Evolutionary conservation across 768 basidiomycete species (phyloP), one percentile per base, ranked within the genome.

Genomic region (Naematelia aurantialba): DNA sequence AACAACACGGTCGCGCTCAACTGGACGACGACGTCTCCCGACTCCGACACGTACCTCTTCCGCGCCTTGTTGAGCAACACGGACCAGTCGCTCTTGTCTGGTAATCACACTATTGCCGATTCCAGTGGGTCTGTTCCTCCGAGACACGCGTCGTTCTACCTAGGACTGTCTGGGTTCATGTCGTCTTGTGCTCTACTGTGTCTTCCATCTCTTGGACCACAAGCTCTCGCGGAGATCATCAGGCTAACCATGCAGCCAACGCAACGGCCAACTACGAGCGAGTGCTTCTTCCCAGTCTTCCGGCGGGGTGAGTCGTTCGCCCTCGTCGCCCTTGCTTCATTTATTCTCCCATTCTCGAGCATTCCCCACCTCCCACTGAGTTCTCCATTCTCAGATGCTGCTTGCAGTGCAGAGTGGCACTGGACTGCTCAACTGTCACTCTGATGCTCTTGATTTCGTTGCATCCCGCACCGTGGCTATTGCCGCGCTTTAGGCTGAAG

Each of bases 1-100:
- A 73, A 73, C 56, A 58, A 66, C 47, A 73, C 71, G 0, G 71
- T 73, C 31, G 54, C 60, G 14, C 54, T 70, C 45, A 73, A 73
- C 42, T 73, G 71, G 71, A 70, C 68, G 1, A 24, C 45, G 14
- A 58, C 68, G 4, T 46, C 54, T 19, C 68, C 68, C 3, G 44
- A 39, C 0, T 60, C 66, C 5, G 71, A 70, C 48, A 66, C 60
- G 3, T 73, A 66, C 61, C 44, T 68, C 31, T 70, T 73, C 62
- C 51, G 68, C 22, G 60, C 64, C 3, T 59, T 59, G 47, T 45
- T 73, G 30, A 52, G 53, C 19, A 73, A 70, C 42, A 4, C 42
- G 30, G 68, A 73, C 59, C 50, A 57, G 61, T 49, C 53, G 14
- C 19, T 69, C 4, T 56, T 66, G 19, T 22, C 53, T 34, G 62